Percentiles rank a stretch among this genome's conserved stretches.
Evolutionary conservation across 2,329 filamentous ascomycete genomes (phyloP).

Genomic region (Calonectria montana): DNA sequence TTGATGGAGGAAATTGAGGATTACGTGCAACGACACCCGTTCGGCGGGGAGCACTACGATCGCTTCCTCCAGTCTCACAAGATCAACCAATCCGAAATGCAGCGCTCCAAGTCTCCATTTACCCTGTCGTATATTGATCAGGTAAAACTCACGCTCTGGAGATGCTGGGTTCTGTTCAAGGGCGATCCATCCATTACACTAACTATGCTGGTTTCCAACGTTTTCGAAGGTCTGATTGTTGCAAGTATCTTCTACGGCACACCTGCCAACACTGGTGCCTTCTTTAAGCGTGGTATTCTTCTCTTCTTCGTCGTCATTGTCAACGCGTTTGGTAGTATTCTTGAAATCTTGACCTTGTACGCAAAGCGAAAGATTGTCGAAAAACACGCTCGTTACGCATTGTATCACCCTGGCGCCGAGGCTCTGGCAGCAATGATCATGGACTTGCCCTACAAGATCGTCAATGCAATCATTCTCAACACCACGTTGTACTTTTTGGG

Average conservation of each 20-base stretch:
- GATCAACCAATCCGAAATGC: constrained; percentile 30
- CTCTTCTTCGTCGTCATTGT: constrained; percentile 35
- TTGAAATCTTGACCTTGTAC: constrained; percentile 38
- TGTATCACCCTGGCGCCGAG: constrained; percentile 46
- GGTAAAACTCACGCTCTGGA: constrained; percentile 24
- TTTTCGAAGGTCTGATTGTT: constrained; percentile 29
- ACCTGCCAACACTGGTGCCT: constrained; percentile 13
- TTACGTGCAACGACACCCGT: constrained; percentile 39
- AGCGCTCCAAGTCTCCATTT: constrained; percentile 29
- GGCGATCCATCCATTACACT: constrained; percentile 28
- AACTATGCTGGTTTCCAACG: constrained; percentile 34
- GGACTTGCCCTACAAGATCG: constrained; percentile 35
- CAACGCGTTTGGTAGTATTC: constrained; percentile 34
- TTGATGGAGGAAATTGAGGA: constrained; percentile 45
- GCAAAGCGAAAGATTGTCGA: constrained; percentile 45
- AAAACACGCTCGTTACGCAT: constrained; percentile 47
- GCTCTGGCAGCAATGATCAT: constrained; percentile 29
- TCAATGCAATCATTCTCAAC: constrained; percentile 50
- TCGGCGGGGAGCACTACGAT: constrained; percentile 35
- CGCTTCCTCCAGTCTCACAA: constrained; percentile 31
- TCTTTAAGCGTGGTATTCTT: constrained; percentile 22
- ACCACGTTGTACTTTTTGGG: constrained; percentile 72
- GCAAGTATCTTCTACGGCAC: constrained; percentile 35
- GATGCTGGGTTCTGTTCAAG: constrained; percentile 25
- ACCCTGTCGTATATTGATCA: constrained; percentile 29